Conservation (phyloP, 2,329 filamentous ascomycete species). For the Neofusicoccum ribis region DNA sequence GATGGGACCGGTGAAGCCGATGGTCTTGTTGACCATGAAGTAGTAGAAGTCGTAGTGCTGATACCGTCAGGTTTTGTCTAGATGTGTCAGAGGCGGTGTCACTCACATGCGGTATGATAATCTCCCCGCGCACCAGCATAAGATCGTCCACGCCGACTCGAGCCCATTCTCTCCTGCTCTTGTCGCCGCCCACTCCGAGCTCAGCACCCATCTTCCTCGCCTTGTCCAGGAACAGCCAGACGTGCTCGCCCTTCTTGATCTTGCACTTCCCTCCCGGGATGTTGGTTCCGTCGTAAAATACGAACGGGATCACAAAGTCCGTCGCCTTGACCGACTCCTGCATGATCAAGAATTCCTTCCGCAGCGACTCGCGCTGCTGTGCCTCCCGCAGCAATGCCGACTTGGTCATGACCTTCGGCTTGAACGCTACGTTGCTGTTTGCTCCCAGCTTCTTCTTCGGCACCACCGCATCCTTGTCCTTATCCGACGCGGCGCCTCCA, state of each 20-base stretch:
- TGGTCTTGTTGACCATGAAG: constrained; percentile 86
- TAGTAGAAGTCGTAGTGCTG: constrained; percentile 98
- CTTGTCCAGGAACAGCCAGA: constrained; percentile 91
- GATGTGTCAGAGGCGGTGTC: neutral
- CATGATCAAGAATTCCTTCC: constrained; percentile 76
- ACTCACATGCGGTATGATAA: constrained; percentile 93
- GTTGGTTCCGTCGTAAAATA: constrained; percentile 95
- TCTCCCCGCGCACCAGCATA: constrained; percentile 84
- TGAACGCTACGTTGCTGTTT: constrained; percentile 60
- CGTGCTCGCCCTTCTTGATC: constrained; percentile 87
- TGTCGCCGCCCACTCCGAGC: constrained; percentile 68
- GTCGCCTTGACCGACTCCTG: constrained; percentile 87
- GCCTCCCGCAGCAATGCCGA: constrained; percentile 76
- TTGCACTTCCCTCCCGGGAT: constrained; percentile 80
- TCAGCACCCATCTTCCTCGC: constrained; percentile 89
- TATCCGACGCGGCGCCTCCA: constrained; percentile 23
- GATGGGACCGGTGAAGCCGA: constrained; percentile 71
- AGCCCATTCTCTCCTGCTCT: constrained; percentile 81
- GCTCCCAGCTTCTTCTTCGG: constrained; percentile 59
- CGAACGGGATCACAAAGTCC: constrained; percentile 88
- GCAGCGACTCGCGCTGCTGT: constrained; percentile 69
- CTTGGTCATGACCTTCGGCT: constrained; percentile 77
- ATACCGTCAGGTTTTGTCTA: constrained; percentile 22
- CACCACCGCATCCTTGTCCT: constrained; percentile 35
- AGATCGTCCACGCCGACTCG: constrained; percentile 92